Base-by-base conservation (phyloP, 2,329 filamentous ascomycete genomes). In the Botrytis deweyae region DNA sequence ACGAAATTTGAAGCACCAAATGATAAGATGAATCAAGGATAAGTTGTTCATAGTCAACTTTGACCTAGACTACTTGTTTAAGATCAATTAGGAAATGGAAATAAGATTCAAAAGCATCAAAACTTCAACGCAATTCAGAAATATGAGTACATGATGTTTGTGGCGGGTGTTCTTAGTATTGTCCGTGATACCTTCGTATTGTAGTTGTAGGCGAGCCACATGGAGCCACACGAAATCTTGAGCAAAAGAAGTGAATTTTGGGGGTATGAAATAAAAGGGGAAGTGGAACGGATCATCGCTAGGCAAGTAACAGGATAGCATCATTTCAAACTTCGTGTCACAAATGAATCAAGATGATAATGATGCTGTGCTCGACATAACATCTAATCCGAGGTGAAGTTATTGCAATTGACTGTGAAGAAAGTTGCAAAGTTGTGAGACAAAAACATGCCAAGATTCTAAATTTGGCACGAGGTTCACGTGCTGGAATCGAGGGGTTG, bases 281-380 rank as follows among this genome's bases (percentile, higher is more conserved):
- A 79, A 72, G 73, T 86, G 42, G 88, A 87, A 80, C 84, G 86
- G 61, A 74, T 42, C 36, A 22, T 68, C 72, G 36, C 79, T 75
- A 64, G 73, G 62, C 78, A 79, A 73, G 77, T 81, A 62, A 76
- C 80, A 70, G 79, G 80, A 78, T 78, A 81, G 79, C 88, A 4
- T 33, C 8, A 18, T 42, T 33, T 33, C 14, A 40, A 33, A 69
- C n/a, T 25, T 40, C 7, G 46, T 58, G 49, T 33, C 29, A 69
- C 38, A 58, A 42, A 58, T 42, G n/a, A 33, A 42, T 42, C 66
- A 42, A 66, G 8, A 58, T 22, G 49, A n/a, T 29, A 25, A 33
- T 9, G 10, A 58, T 42, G 38, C 40, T 58, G 25, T 40, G n/a
- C 29, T 55, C 25, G 40, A 58, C 18, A 49, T 36, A 42, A 68